A percentile compares a stretch with the other conserved stretches of the same genome.
These are phyloP conservation scores for Coleophoma cylindrospora DNA, from an alignment of 2,329 filamentous ascomycete genomes.

Conservation along the genomic window DNA sequence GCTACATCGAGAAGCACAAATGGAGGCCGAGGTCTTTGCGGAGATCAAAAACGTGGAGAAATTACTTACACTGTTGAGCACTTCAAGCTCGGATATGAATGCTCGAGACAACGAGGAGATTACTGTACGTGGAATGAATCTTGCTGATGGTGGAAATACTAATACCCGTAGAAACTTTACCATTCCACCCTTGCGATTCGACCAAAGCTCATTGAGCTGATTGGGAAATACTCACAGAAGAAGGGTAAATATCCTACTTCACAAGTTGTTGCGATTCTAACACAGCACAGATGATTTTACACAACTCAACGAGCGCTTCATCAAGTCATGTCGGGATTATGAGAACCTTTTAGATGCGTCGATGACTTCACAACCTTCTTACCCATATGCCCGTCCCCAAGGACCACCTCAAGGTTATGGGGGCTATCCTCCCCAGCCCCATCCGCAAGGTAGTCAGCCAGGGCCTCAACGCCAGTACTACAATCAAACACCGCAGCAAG, in stretches of 20 bases:
- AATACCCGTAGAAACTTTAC: conserved; percentile 61
- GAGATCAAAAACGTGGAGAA: conserved; percentile 77
- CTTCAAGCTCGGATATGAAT: conserved; percentile 71
- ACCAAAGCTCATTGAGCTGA: conserved; percentile 94
- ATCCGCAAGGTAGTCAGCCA: conserved; percentile 36
- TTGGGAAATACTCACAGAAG: conserved; percentile 98
- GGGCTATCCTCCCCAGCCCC: conserved; percentile 25
- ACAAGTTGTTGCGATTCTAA: conserved; percentile 11
- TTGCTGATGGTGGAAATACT: conserved; percentile 14
- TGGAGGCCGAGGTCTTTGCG: conserved; percentile 78
- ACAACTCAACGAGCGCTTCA: conserved; percentile 98
- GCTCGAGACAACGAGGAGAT: conserved; percentile 97
- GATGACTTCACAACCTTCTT: conserved; percentile 83
- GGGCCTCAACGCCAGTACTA: conserved; percentile 64
- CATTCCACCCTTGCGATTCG: conserved; percentile 91
- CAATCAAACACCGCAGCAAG: conserved; percentile 46
- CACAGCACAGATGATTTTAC: conserved; percentile 82
- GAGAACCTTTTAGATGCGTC: conserved; percentile 93
- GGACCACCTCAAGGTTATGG: conserved; percentile 30
- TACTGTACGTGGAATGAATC: conserved; percentile 48
- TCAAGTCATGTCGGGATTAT: conserved; percentile 95
- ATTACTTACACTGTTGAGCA: conserved; percentile 83
- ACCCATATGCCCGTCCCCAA: conserved; percentile 55
- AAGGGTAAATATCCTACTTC: conserved; percentile 58
- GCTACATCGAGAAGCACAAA: conserved; percentile 89